Evolutionary conservation across 2,329 filamentous ascomycete species (phyloP), one percentile per base, ranked within the genome.

Genomic region (Alternaria panax): DNA sequence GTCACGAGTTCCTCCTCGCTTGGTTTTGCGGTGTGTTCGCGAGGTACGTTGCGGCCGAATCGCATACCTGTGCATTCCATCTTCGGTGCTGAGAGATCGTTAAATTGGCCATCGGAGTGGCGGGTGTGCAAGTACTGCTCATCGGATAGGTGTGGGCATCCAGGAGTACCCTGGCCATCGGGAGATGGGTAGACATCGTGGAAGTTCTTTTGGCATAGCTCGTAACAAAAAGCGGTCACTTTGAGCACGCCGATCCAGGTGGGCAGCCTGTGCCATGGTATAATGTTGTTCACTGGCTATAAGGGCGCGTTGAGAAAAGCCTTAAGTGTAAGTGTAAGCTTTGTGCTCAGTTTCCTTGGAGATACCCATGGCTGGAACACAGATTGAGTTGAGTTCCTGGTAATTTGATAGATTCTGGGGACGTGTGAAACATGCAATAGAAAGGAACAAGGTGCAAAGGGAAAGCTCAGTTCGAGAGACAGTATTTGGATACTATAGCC

Each of bases 51-150:
- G 14, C 80, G 75, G 0, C 81, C 81, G 46, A 83, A 81, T 0
- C 81, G 75, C 77, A 81, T 81, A 1, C 79, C 79, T 0, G 73
- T 62, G 47, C 80, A 82, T 2, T 81, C 81, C 81, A 83, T 83
- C 42, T 70, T 73, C 0, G 80, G 81, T 59, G 72, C 64, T 5
- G 77, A 70, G 14, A 80, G 70, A 5, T 76, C 76, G 51, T 83
- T 83, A 74, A 78, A 80, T 32, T 78, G 72, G 22, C 81, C 81
- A 63, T 83, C 80, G 6, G 80, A 81, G 60, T 83, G 73, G 12
- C 81, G 76, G 0, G 76, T 75, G 28, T 68, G 58, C 2, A 76
- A 60, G 42, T 71, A 81, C 5, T 76, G 70, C 12, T 72, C 52
- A 41, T 79, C 72, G 1, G 66, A 55, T 45, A 79, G 53, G 2